Base-by-base conservation (phyloP, 2,329 filamentous ascomycete genomes). In the Didymella keratinophila region DNA sequence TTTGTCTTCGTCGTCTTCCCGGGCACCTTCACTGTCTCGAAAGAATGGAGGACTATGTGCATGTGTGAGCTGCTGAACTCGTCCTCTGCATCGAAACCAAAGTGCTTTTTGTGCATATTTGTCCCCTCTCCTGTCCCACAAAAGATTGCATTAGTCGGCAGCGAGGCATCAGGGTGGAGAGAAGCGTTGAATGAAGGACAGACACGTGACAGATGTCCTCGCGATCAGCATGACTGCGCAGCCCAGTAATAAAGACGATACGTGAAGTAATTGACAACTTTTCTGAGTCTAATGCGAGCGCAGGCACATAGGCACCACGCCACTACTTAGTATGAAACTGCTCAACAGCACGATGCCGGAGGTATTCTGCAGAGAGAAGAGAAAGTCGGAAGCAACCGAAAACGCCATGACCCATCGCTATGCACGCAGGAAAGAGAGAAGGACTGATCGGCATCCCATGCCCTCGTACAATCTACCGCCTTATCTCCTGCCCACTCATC, bases 381-480 rank as follows among this genome's bases (percentile, higher is more conserved):
- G 41, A 28, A 42, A 43, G 4, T 25, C 9, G 18, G 12, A 37
- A 23, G 41, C 23, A 30, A 36, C 32, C 39, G 3, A n/a, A 36
- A 58, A 58, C 56, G 50, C 56, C 56, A 11, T 41, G 12, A 54
- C 46, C 56, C 25, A 27, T 58, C 56, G 56, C 56, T 58, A 58
- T 58, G 56, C 56, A 54, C 50, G 56, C 50, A 58, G 56, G 34
- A 58, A 58, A 58, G 45, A 54, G 39, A 43, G 34, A 51, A 54
- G 49, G 50, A 54, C 32, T 44, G 50, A 53, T 25, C 25, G 44
- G 21, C 23, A 28, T 11, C 21, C 34, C 41, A 41, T 25, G 45
- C 51, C 39, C 51, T 21, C 16, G 12, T 36, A 55, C 47, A 55
- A 44, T 55, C 52, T 55, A 53, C 46, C 23, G 42, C 14, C 51